Conservation (phyloP, 2,329 filamentous ascomycete genomes). For the Penicillium sp. region DNA sequence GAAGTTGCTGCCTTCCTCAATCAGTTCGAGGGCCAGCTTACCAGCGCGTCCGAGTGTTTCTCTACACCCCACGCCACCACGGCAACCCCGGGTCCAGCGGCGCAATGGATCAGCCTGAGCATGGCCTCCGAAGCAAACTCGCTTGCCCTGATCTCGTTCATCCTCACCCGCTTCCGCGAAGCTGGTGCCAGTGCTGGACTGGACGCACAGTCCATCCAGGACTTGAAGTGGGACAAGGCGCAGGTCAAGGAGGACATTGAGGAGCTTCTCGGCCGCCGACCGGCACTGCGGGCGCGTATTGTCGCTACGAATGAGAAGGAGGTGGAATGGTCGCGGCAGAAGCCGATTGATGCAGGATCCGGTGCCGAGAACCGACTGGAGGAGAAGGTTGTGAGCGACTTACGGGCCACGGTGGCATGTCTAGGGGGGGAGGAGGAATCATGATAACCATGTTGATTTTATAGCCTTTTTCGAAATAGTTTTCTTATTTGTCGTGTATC, state of each 20-base stretch:
- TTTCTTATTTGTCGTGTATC: slow-evolving; percentile 14
- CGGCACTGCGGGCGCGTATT: slow-evolving; percentile 73
- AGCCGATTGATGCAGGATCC: slow-evolving; percentile 46
- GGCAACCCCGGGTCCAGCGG: slow-evolving; percentile 50
- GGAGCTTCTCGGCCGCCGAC: slow-evolving; percentile 74
- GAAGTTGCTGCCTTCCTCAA: slow-evolving; percentile 89
- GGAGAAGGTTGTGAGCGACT: slow-evolving; percentile 73
- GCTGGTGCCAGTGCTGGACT: slow-evolving; percentile 68
- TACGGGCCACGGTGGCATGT: slow-evolving; percentile 61
- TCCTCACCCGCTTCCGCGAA: slow-evolving; percentile 70
- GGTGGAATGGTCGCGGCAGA: slow-evolving; percentile 62
- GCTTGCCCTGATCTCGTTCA: slow-evolving; percentile 74
- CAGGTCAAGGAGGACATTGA: slow-evolving; percentile 81
- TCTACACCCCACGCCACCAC: slow-evolving; percentile 57
- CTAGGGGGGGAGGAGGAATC: slow-evolving; percentile 47
- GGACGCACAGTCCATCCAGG: slow-evolving; percentile 67
- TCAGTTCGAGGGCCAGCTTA: slow-evolving; percentile 81
- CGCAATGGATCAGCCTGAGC: slow-evolving; percentile 71
- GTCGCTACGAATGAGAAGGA: slow-evolving; percentile 76
- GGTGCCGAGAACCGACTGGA: slow-evolving; percentile 71
- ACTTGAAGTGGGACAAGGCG: slow-evolving; percentile 75
- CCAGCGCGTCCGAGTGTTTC: slow-evolving; percentile 73
- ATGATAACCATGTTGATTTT: slow-evolving; percentile 31
- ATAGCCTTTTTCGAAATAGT: slow-evolving; percentile 21
- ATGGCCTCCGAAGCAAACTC: slow-evolving; percentile 79